Evolutionary conservation across 371 early-diverging fungal species (phyloP).

Genomic region (Mucor irregularis): DNA sequence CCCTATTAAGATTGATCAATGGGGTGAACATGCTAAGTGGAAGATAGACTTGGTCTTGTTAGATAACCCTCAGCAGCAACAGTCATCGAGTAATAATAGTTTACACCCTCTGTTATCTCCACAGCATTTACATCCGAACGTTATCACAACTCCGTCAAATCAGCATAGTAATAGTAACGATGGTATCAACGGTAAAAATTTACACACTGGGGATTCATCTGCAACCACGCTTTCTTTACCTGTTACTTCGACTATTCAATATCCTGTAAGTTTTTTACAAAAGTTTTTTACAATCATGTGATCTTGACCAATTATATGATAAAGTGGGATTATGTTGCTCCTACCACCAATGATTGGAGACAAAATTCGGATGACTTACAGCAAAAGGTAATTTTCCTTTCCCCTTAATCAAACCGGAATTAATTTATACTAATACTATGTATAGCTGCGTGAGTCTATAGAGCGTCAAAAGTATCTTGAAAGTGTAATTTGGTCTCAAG

Average conservation of each 20-base stretch:
- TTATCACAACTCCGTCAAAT: constrained; percentile 18
- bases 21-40: constrained; percentile 44
- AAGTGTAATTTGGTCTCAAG: constrained; percentile 29
- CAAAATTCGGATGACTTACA: constrained; percentile 26
- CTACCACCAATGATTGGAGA: constrained; percentile 11
- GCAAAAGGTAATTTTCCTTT: constrained; percentile 25
- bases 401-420: neutral
- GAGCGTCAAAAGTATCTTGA: constrained; percentile 31
- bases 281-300: neutral
- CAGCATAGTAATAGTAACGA: neutral
- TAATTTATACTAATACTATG: neutral
- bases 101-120: constrained; percentile 25
- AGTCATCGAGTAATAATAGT: neutral
- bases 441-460: constrained; percentile 24
- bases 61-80: constrained; percentile 23
- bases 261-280: constrained; percentile 23
- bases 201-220: constrained; percentile 7
- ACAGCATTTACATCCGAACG: constrained; percentile 25
- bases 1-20: constrained; percentile 29
- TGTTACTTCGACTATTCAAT: constrained; percentile 20
- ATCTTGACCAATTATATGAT: neutral
- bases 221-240: constrained; percentile 9
- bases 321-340: constrained; percentile 29
- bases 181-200: neutral
- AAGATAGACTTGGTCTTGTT: constrained; percentile 36